These are phyloP conservation scores for Aspergillus jensenii DNA, from an alignment of 2,329 filamentous ascomycete genomes.

Conservation along the genomic window DNA sequence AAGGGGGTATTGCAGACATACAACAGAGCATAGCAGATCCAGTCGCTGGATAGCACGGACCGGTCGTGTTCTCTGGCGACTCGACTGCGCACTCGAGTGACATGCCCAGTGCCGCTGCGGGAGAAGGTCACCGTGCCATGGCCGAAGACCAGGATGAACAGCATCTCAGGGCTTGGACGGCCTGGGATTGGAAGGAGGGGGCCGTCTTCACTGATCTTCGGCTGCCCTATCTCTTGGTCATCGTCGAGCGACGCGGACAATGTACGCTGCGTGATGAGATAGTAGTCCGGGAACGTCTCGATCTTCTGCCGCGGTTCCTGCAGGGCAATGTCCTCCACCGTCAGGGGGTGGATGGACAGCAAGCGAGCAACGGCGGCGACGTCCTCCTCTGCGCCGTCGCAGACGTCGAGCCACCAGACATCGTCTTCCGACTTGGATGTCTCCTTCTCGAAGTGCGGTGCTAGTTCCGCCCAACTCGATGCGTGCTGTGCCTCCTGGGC, in stretches of 20 bases:
- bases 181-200: not conserved
- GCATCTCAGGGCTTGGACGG: conserved; percentile 74
- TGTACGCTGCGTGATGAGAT: conserved; percentile 93
- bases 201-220: not conserved
- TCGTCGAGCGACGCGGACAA: conserved; percentile 68
- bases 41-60: conserved; percentile 86
- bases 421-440: conserved; percentile 14
- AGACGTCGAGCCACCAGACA: conserved; percentile 95
- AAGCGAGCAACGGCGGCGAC: conserved; percentile 82
- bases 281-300: conserved; percentile 93
- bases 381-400: conserved; percentile 82
- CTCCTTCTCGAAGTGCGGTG: conserved; percentile 14
- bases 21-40: conserved; percentile 98
- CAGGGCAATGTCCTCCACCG: conserved; percentile 89
- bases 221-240: too few relatives aligned
- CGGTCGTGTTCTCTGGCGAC: conserved; percentile 90
- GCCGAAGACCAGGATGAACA: conserved; percentile 93
- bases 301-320: conserved; percentile 97
- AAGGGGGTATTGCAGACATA: conserved; percentile 45
- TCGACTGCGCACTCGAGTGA: conserved; percentile 79
- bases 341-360: conserved; percentile 89
- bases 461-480: conserved; percentile 19
- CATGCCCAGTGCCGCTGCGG: conserved; percentile 80
- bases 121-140: conserved; percentile 93
- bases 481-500: conserved; percentile 55